These are phyloP conservation scores for Vicia sativa DNA, from an alignment of 306 rosid species.

Conservation along the genomic window DNA sequence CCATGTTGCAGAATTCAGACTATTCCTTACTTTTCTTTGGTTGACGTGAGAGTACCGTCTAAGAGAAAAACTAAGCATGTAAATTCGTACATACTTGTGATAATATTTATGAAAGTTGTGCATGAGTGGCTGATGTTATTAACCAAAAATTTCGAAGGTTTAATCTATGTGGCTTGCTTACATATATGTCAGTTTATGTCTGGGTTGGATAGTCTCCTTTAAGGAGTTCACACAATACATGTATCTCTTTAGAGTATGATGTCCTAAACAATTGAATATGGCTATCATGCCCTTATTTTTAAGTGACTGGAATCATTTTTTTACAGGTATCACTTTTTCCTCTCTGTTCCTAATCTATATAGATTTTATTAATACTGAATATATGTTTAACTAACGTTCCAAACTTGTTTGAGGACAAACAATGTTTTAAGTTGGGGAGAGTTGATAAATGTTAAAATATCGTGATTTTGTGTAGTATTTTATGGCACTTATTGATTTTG, in stretches of 20 bases:
- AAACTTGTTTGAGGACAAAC: too few relatives aligned
- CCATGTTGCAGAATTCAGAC: conserved; percentile 14
- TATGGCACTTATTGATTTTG: too few relatives aligned
- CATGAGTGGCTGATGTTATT: conserved; percentile 10
- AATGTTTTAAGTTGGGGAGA: too few relatives aligned
- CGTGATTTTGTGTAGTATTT: too few relatives aligned
- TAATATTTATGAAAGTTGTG: conserved; percentile 24
- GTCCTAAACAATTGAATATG: conserved; percentile 24
- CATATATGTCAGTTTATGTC: conserved; percentile 12
- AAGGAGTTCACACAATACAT: not conserved
- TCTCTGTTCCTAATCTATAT: too few relatives aligned
- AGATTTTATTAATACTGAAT: too few relatives aligned
- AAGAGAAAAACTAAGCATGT: conserved; percentile 21
- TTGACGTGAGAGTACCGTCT: conserved; percentile 18
- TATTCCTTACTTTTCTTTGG: conserved; percentile 1
- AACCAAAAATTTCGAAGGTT: conserved; percentile 31
- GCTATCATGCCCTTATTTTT: conserved; percentile 13
- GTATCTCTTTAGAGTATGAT: not conserved
- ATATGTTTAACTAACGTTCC: too few relatives aligned
- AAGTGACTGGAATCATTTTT: not conserved
- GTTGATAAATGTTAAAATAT: too few relatives aligned
- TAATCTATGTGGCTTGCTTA: conserved; percentile 18
- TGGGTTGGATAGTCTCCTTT: conserved; percentile 1
- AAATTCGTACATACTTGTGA: conserved; percentile 6
- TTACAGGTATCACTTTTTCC: too few relatives aligned